Conservation (phyloP, 441 rosid genomes). For the Francoa sonchifolia region DNA sequence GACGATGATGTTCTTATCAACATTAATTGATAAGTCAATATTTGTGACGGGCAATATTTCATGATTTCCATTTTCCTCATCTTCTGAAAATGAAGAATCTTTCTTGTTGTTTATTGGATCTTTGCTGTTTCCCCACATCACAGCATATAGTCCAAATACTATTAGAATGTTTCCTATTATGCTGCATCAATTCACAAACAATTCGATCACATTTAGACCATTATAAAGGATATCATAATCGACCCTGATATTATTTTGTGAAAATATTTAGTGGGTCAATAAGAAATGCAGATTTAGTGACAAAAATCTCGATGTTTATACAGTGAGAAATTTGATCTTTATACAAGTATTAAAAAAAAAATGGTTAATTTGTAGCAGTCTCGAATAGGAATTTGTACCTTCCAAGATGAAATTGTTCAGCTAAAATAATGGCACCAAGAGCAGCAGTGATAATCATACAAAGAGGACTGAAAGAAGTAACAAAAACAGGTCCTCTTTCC, state of each 20-base stretch:
- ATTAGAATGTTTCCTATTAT: slow-evolving; percentile 57
- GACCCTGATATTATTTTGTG: too few relatives aligned
- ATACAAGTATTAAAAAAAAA: too few relatives aligned
- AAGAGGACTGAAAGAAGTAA: slow-evolving; percentile 62
- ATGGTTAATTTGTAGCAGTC: too few relatives aligned
- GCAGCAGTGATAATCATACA: slow-evolving; percentile 67
- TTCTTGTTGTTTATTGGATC: too few relatives aligned
- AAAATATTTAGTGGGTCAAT: too few relatives aligned
- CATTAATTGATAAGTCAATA: slow-evolving; percentile 12
- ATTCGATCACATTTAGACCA: too few relatives aligned
- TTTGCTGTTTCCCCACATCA: slow-evolving; percentile 82
- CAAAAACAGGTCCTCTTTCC: slow-evolving; percentile 70
- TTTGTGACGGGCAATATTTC: slow-evolving; percentile 48
- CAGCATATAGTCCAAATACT: slow-evolving; percentile 61
- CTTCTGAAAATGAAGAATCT: too few relatives aligned
- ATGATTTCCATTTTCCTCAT: slow-evolving; percentile 17
- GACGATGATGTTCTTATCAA: slow-evolving; percentile 1
- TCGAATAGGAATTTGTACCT: slow-evolving; percentile 41
- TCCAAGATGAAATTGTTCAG: slow-evolving; percentile 62
- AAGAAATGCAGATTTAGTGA: too few relatives aligned
- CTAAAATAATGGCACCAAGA: slow-evolving; percentile 43
- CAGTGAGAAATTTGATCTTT: too few relatives aligned
- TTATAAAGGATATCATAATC: too few relatives aligned
- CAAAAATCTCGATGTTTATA: too few relatives aligned
- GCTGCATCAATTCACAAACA: slow-evolving; percentile 38